phyloP scores from a whole-genome alignment of 1,139 yeast genomes.

The Diutina siamensis region DNA sequence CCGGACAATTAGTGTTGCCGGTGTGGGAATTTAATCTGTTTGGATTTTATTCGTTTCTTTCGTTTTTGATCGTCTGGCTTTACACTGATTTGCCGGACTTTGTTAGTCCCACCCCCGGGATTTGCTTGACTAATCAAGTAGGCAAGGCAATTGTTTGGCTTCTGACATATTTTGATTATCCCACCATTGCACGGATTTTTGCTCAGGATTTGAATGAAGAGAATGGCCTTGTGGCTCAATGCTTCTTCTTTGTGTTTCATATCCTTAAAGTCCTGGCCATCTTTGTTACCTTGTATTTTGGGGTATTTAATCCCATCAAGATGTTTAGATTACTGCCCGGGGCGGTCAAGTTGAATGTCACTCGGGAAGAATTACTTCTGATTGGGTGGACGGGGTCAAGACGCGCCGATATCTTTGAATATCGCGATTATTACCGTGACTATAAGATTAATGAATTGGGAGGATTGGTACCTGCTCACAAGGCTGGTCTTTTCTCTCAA shows the following conservation, averaged over 20 bases:
- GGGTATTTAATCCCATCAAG: slow-evolving; percentile 62
- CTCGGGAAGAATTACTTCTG: slow-evolving; percentile 44
- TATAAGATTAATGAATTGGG: slow-evolving; percentile 57
- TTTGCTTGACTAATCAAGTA: slow-evolving; percentile 62
- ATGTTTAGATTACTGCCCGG: slow-evolving; percentile 16
- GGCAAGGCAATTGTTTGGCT: slow-evolving; percentile 25
- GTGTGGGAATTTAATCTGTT: slow-evolving; percentile 53
- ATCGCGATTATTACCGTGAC: slow-evolving; percentile 60
- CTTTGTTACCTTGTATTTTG: slow-evolving; percentile 49
- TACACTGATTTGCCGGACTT: slow-evolving; percentile 88
- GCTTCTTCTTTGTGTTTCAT: slow-evolving; percentile 63
- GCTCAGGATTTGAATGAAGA: slow-evolving; percentile 33
- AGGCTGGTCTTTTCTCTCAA: slow-evolving; percentile 52
- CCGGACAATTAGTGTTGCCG: slow-evolving; percentile 84
- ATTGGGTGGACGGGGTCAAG: slow-evolving; percentile 93
- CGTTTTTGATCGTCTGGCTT: slow-evolving; percentile 56
- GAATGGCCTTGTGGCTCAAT: slow-evolving; percentile 40
- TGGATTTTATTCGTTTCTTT: slow-evolving; percentile 32
- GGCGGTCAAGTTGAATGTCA: slow-evolving; percentile 25
- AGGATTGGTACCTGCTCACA: slow-evolving; percentile 70
- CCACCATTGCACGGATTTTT: slow-evolving; percentile 31
- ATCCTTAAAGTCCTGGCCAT: slow-evolving; percentile 46
- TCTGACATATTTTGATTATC: slow-evolving; percentile 23
- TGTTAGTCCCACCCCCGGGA: slow-evolving; percentile 86
- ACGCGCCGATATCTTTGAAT: slow-evolving; percentile 59